These are phyloP conservation scores for Lactarius indigo DNA, from an alignment of 768 basidiomycete species.

Conservation along the genomic window DNA sequence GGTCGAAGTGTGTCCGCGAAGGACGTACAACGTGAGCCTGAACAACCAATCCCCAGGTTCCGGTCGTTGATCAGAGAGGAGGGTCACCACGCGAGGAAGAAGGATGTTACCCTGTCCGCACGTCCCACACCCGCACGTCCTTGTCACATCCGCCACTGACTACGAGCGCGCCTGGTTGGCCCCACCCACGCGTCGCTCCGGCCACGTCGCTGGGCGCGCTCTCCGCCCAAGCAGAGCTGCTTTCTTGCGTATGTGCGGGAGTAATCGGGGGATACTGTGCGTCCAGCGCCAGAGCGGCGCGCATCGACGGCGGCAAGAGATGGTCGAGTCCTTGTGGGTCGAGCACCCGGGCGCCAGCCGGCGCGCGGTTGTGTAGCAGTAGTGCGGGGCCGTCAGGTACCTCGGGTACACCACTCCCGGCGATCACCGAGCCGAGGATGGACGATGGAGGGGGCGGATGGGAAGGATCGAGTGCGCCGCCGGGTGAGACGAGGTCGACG, in stretches of 20 bases:
- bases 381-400: conserved; percentile 13
- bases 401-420: conserved; percentile 1
- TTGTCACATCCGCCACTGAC: conserved; percentile 95
- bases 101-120: conserved; percentile 69
- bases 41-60: neutral
- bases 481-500: conserved; percentile 69
- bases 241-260: neutral
- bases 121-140: conserved; percentile 87
- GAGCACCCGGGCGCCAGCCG: conserved; percentile 14
- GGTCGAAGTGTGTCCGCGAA: conserved; percentile 85
- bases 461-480: conserved; percentile 38
- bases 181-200: conserved; percentile 82
- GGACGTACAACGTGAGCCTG: conserved; percentile 43
- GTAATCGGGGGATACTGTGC: conserved; percentile 7
- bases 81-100: neutral
- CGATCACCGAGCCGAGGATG: neutral
- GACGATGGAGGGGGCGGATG: conserved; percentile 7
- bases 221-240: neutral
- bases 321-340: conserved; percentile 26
- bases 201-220: conserved; percentile 43
- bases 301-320: conserved; percentile 40
- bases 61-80: neutral
- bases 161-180: conserved; percentile 75
- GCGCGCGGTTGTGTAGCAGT: conserved; percentile 22
- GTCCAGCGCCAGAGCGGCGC: conserved; percentile 49